A percentile compares a stretch with the other conserved stretches of the same genome.
Evolutionary conservation across 148 eudicot genomes (phyloP).

Genomic region (Oxyria digyna): DNA sequence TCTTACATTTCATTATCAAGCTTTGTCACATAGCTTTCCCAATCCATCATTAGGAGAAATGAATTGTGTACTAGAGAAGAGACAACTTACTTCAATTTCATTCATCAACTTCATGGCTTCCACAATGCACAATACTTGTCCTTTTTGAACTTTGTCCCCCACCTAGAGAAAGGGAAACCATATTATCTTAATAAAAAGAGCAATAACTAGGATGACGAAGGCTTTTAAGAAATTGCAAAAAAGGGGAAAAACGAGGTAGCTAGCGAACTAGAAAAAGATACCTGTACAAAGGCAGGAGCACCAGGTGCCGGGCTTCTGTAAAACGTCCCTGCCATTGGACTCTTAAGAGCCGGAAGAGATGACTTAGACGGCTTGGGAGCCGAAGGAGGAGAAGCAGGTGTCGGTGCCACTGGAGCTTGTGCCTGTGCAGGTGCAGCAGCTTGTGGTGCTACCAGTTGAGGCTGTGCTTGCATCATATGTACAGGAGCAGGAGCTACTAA

Average conservation of each 20-base stretch:
- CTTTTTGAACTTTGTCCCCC: conserved; percentile 75
- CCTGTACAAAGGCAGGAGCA: conserved; percentile 77
- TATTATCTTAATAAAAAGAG: not conserved
- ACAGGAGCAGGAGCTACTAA: conserved; percentile 23
- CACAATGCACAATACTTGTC: conserved; percentile 67
- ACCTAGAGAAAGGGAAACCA: conserved; percentile 26
- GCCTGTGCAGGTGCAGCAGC: conserved; percentile 6
- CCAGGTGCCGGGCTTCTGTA: conserved; percentile 75
- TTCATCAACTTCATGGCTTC: conserved; percentile 95
- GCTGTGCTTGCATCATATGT: conserved; percentile 35
- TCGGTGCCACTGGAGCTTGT: conserved; percentile 23
- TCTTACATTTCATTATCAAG: not conserved
- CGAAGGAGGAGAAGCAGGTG: conserved; percentile 26
- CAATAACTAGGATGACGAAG: not conserved
- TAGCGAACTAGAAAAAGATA: conserved; percentile 12
- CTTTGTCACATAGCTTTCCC: not conserved
- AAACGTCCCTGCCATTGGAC: conserved; percentile 84
- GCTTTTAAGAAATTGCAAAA: not conserved
- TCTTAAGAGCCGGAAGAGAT: conserved; percentile 53
- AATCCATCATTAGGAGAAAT: not conserved
- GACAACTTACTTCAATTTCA: conserved; percentile 56
- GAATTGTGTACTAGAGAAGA: not conserved
- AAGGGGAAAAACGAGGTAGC: not conserved
- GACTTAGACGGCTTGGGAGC: conserved; percentile 37
- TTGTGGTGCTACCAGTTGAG: conserved; percentile 16